phyloP scores from a whole-genome alignment of 2,329 filamentous ascomycete genomes.

The Coniochaeta prunicola region DNA sequence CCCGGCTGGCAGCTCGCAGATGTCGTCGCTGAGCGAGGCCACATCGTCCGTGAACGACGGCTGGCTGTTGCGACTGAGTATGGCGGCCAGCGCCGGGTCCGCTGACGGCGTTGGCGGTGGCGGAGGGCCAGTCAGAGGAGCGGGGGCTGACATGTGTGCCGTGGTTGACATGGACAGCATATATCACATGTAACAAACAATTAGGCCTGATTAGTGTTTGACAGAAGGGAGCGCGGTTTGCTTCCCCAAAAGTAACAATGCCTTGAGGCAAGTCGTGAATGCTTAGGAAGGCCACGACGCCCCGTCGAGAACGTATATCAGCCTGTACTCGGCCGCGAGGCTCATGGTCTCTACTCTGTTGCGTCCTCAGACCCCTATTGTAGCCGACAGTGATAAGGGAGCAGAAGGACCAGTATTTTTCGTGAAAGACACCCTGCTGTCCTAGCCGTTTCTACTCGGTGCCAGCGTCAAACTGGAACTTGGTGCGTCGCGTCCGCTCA shows the following conservation, averaged over 20 bases:
- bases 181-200: neutral
- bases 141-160: neutral
- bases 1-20: constrained; percentile 65
- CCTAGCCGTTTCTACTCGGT: neutral
- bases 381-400: neutral
- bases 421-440: neutral
- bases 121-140: constrained; percentile 14
- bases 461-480: neutral
- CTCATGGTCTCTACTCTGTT: neutral
- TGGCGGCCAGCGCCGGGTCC: constrained; percentile 23
- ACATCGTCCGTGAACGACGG: constrained; percentile 7
- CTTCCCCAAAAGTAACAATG: neutral
- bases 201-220: neutral
- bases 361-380: neutral
- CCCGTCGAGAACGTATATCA: neutral
- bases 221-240: neutral
- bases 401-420: neutral
- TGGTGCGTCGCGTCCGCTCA: neutral
- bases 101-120: constrained; percentile 28
- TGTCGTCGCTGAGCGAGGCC: constrained; percentile 44
- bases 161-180: neutral
- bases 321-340: neutral
- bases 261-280: neutral
- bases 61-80: constrained; percentile 4
- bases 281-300: constrained; percentile 1